Evolutionary conservation across 148 eudicot genomes (phyloP), one percentile per base, ranked within the genome.

Genomic region (Selenicereus undatus): DNA sequence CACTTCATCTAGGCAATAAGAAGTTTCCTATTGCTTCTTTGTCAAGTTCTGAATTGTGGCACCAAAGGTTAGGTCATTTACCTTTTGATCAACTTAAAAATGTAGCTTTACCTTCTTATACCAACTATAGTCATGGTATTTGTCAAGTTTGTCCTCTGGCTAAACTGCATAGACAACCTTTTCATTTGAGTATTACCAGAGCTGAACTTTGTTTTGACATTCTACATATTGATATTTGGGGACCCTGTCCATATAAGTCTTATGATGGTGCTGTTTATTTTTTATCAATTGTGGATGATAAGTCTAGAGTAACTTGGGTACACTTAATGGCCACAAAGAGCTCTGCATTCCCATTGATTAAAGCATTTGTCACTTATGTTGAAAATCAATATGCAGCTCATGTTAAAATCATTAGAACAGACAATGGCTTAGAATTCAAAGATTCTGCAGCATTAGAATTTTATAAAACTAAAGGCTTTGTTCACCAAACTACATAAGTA

Each of bases 341-440:
- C 13, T 13, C 5, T 54, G 17, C 60, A 2, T 54, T 54, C 4
- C 20, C 60, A 11, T 54, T 54, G 60, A 3, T 54, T 11, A 14
- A 54, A 54, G 4, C 21, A 11, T 54, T 54, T 54, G 60, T 54
- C 13, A 13, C 17, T 13, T 14, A 11, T 54, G 21, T 54, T 12
- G 21, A 79, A 71, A 82, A 24, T 0, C 69, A 74, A 35, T 85
- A 75, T 21, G 1, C 24, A 9, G 2, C 36, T 0, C 14, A 20
- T 5, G 73, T 83, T 8, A 81, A 78, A 24, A 9, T 12, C 7
- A 26, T 86, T 9, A 62, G 78, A n/a, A 66, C 72, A 13, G 84
- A 81, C 16, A 73, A 82, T 73, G 83, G 76, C 0, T 8, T 7
- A 1, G 84, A 86, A 8, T 79, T 83, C 58, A 4, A 20, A 42